phyloP scores from a whole-genome alignment of 208 protist species.

The Acanthamoeba castellanii region DNA sequence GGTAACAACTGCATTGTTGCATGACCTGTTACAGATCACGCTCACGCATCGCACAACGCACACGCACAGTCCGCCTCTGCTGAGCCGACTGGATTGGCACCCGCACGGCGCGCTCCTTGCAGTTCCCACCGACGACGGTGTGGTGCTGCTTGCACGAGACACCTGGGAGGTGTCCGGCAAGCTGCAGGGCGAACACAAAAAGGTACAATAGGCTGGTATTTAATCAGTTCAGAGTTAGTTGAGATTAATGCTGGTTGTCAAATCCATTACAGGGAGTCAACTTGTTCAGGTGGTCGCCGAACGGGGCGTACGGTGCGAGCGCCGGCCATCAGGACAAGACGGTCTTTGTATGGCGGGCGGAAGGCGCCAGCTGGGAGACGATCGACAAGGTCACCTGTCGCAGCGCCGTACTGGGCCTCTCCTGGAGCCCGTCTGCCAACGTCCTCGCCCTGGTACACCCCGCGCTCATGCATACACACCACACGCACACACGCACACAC shows the following conservation, averaged over 20 bases:
- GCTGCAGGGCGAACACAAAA: constrained; percentile 46
- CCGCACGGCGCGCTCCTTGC: constrained; percentile 31
- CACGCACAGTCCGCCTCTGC: neutral
- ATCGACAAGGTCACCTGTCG: constrained; percentile 37
- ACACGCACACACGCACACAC: neutral
- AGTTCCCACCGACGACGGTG: constrained; percentile 14
- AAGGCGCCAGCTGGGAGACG: neutral
- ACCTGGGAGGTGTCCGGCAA: neutral
- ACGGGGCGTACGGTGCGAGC: constrained; percentile 26
- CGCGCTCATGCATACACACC: neutral
- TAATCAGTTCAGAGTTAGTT: neutral
- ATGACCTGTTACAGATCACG: neutral
- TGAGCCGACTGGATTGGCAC: constrained; percentile 54
- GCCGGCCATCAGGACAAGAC: constrained; percentile 22
- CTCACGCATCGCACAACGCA: neutral
- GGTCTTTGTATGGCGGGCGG: neutral
- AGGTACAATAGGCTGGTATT: neutral
- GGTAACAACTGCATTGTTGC: neutral
- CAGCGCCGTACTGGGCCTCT: constrained; percentile 23
- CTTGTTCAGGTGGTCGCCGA: constrained; percentile 18
- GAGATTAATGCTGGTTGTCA: neutral
- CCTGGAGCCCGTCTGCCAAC: constrained; percentile 15
- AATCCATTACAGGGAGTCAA: neutral
- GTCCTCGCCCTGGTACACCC: neutral
- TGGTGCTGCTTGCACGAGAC: constrained; percentile 3